Evolutionary conservation across 345 rosid species (phyloP).

Genomic region (Passiflora organensis): DNA sequence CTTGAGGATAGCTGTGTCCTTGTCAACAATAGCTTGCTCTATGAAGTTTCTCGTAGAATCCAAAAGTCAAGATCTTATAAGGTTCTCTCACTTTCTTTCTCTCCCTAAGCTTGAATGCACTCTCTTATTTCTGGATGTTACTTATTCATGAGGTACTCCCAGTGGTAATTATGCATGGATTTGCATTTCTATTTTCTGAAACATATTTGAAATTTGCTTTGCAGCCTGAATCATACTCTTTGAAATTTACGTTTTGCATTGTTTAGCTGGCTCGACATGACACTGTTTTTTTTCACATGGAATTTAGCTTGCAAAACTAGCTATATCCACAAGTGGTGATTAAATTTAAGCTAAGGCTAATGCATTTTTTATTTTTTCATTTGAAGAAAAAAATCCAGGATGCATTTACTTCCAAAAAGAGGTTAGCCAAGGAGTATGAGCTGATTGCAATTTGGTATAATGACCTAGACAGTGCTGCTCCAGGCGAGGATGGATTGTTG

Average conservation of each 20-base stretch:
- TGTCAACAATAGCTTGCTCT: conserved; percentile 38
- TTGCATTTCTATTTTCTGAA: too few relatives aligned
- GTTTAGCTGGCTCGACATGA: too few relatives aligned
- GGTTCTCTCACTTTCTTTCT: conserved; percentile 37
- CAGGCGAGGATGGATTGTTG: conserved; percentile 20
- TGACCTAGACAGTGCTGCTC: conserved; percentile 44
- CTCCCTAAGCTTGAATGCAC: too few relatives aligned
- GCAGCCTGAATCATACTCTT: too few relatives aligned
- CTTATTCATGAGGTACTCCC: too few relatives aligned
- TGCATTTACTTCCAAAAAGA: conserved; percentile 50
- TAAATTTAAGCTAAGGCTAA: too few relatives aligned
- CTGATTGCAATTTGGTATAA: conserved; percentile 74
- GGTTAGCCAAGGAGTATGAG: conserved; percentile 65
- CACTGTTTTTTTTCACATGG: background rate
- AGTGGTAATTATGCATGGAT: too few relatives aligned
- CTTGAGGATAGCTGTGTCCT: conserved; percentile 36
- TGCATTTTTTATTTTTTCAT: background rate
- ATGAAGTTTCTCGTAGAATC: conserved; percentile 45
- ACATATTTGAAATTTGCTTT: too few relatives aligned
- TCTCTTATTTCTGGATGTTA: too few relatives aligned
- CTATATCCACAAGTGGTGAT: background rate
- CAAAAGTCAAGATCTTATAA: conserved; percentile 48
- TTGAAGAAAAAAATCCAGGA: conserved; percentile 61
- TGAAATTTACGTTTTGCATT: too few relatives aligned
- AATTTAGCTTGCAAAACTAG: background rate